Base-by-base conservation (phyloP, 2,329 filamentous ascomycete species). In the Colletotrichum kahawae region DNA sequence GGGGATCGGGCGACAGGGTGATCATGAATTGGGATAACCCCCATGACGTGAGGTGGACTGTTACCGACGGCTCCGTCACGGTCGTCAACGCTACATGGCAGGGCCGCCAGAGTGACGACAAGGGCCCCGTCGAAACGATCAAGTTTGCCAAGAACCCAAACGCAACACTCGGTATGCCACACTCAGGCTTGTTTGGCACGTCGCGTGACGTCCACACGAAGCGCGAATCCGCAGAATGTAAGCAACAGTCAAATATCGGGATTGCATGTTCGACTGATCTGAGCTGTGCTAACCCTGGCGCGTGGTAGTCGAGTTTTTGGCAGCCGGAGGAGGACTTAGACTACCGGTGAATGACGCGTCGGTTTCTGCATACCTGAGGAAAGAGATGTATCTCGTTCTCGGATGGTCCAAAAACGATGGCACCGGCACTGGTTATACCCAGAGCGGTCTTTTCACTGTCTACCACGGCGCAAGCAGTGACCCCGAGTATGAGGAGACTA, bases 401-500 rank as follows among this genome's bases (percentile, higher is more conserved):
- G 4, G 54, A 7, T 73, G 71, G 71, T 34, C 7, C 13, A 38
- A n/a, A 14, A 29, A 33, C 7, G 24, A 34, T 29, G 34, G 33
- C 29, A n/a, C 29, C 16, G 31, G 4, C 21, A n/a, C 60, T 12
- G 54, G 68, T n/a, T 66, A 43, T 18, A 72, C 68, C 14, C 48
- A 18, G 18, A 75, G 72, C 51, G 54, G 68, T 4, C 31, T 71
- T 8, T 75, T 74, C 31, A 48, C 73, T 12, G 51, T 75, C 16
- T 54, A 27, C 14, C 18, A 64, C 33, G 57, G 54, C 63, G 2
- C 10, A 24, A 18, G 7, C 24, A 18, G 9, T 21, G 54, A 57
- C 18, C 8, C 14, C 24, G 54, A 8, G 14, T 57, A 57, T 21
- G 24, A 8, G 14, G 18, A 29, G 27, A 57, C n/a, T 16, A 29